Conservation (phyloP, 257 asterid species). For the Penstemon newberryi region DNA sequence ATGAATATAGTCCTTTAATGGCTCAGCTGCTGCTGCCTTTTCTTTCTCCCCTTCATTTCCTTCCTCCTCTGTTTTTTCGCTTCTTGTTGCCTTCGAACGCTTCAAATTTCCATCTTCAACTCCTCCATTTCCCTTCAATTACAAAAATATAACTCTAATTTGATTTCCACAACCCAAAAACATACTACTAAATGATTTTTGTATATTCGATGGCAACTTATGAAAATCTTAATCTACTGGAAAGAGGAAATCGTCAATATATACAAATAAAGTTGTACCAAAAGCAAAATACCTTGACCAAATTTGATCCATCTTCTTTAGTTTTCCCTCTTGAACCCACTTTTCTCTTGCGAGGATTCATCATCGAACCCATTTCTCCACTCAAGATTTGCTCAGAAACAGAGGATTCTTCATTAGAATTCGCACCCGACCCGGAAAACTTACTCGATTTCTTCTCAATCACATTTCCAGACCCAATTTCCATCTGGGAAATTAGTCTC, state of each 20-base stretch:
- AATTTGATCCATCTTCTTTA: constrained; percentile 46
- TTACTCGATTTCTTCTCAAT: constrained; percentile 32
- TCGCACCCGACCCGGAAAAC: constrained; percentile 35
- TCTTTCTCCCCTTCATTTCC: constrained; percentile 31
- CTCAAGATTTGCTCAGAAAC: constrained; percentile 53
- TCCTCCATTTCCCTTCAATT: constrained; percentile 5
- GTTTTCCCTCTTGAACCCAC: constrained; percentile 35
- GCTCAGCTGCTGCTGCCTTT: constrained; percentile 55
- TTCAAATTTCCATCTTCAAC: constrained; percentile 39
- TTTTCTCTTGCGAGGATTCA: constrained; percentile 72
- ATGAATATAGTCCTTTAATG: constrained; percentile 89
- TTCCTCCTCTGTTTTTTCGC: constrained; percentile 22
- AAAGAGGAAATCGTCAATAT: too few relatives aligned
- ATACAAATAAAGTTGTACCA: too few relatives aligned
- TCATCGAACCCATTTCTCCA: constrained; percentile 42
- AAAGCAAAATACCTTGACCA: constrained; percentile 30
- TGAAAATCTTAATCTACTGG: too few relatives aligned
- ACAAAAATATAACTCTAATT: too few relatives aligned
- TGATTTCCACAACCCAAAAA: too few relatives aligned
- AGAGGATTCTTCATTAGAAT: constrained; percentile 53
- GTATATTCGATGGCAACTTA: too few relatives aligned
- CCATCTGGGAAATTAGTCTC: constrained; percentile 6
- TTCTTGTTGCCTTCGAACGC: constrained; percentile 35
- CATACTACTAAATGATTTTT: neutral
- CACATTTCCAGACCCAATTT: constrained; percentile 25